These are phyloP conservation scores for Nitzschia putrida DNA, from an alignment of 108 stramenopile genomes.

Conservation along the genomic window DNA sequence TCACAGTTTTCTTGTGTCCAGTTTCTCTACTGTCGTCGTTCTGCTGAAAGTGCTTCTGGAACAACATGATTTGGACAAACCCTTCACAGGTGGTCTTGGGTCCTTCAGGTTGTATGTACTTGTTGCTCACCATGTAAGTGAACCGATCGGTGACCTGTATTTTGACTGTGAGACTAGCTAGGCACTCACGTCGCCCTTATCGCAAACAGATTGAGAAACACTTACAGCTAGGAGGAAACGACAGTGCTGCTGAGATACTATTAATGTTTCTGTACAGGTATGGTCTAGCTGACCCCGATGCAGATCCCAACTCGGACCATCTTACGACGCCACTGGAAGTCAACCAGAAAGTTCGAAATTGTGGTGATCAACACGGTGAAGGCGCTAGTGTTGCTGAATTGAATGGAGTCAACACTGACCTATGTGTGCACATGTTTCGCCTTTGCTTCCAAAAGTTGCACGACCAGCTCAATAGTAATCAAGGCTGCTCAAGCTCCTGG, in stretches of 20 bases:
- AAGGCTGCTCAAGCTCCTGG: background rate
- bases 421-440: slow-evolving; percentile 20
- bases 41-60: slow-evolving; percentile 73
- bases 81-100: slow-evolving; percentile 92
- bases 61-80: slow-evolving; percentile 86
- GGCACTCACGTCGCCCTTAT: background rate
- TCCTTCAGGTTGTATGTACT: slow-evolving; percentile 89
- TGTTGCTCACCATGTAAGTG: slow-evolving; percentile 76
- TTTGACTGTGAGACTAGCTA: background rate
- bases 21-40: slow-evolving; percentile 73
- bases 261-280: slow-evolving; percentile 58
- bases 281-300: slow-evolving; percentile 13
- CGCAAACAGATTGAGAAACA: slow-evolving; percentile 38
- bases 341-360: slow-evolving; percentile 6
- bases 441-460: slow-evolving; percentile 10
- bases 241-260: slow-evolving; percentile 46
- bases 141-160: background rate
- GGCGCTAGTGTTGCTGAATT: slow-evolving; percentile 9
- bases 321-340: background rate
- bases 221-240: slow-evolving; percentile 46
- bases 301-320: no score
- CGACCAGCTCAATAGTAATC: background rate
- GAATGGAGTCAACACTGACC: slow-evolving; percentile 26
- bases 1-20: slow-evolving; percentile 15
- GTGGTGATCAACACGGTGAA: background rate